Conservation (phyloP, 2,329 filamentous ascomycete genomes). For the Alternaria solani region DNA sequence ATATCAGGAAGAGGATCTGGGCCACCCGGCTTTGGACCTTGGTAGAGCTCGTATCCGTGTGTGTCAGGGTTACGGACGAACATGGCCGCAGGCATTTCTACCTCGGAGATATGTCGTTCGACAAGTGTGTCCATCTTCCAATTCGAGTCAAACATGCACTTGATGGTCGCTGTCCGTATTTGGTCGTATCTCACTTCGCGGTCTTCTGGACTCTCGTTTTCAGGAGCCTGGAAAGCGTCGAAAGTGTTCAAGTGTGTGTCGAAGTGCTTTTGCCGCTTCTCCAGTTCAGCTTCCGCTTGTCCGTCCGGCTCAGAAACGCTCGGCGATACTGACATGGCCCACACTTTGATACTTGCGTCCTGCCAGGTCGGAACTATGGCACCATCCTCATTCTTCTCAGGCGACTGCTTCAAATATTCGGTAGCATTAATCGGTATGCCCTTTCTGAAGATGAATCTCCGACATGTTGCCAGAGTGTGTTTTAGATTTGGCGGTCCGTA, state of each 20-base stretch:
- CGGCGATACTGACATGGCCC: conserved; percentile 73
- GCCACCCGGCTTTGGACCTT: conserved; percentile 69
- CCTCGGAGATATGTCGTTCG: conserved; percentile 71
- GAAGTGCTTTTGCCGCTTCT: conserved; percentile 31
- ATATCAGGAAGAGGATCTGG: conserved; percentile 65
- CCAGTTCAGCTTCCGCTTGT: conserved; percentile 29
- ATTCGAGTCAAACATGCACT: conserved; percentile 78
- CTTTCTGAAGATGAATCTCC: conserved; percentile 86
- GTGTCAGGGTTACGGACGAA: conserved; percentile 71
- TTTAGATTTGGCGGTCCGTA: conserved; percentile 83
- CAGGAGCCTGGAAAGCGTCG: conserved; percentile 39
- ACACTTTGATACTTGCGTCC: conserved; percentile 81
- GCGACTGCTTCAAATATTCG: conserved; percentile 64
- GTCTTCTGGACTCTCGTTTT: conserved; percentile 44
- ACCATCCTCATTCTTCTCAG: conserved; percentile 40
- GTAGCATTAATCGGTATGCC: conserved; percentile 75
- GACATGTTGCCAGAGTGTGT: conserved; percentile 80
- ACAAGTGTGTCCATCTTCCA: conserved; percentile 77
- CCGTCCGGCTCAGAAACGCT: conserved; percentile 9
- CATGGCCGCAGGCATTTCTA: conserved; percentile 72
- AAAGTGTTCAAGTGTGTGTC: conserved; percentile 42
- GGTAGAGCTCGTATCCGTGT: conserved; percentile 73
- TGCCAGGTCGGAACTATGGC: conserved; percentile 70
- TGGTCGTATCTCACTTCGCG: conserved; percentile 56
- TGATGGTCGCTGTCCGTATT: conserved; percentile 69